phyloP scores from a whole-genome alignment of 2,329 filamentous ascomycete species.

The Neofusicoccum umdonicola region DNA sequence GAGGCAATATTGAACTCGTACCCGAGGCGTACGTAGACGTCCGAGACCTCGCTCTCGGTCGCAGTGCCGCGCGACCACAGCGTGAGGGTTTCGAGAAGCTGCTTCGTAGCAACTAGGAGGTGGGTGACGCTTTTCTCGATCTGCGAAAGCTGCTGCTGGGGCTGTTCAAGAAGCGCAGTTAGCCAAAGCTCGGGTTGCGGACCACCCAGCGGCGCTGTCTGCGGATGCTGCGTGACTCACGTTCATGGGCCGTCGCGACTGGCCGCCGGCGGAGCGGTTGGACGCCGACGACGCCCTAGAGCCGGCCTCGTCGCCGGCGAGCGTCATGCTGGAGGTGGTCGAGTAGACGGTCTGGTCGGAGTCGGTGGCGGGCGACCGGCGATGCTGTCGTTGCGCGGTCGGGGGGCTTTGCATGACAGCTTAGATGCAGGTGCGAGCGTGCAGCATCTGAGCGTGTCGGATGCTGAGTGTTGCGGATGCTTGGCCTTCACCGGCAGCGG shows the following conservation, averaged over 20 bases:
- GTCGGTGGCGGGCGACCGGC: conserved; percentile 22
- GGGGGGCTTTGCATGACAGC: conserved; percentile 19
- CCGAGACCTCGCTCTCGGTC: conserved; percentile 91
- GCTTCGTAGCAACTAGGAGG: conserved; percentile 94
- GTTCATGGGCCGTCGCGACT: conserved; percentile 32
- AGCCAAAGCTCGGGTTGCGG: neutral
- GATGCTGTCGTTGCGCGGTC: conserved; percentile 19
- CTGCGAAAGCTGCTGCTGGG: conserved; percentile 78
- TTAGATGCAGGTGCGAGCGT: conserved; percentile 8
- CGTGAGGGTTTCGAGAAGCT: conserved; percentile 93
- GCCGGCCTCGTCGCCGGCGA: conserved; percentile 54
- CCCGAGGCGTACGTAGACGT: conserved; percentile 94
- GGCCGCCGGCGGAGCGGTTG: conserved; percentile 56
- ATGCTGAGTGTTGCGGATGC: conserved; percentile 10
- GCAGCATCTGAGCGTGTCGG: conserved; percentile 15
- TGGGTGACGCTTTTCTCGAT: conserved; percentile 99
- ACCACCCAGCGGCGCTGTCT: neutral
- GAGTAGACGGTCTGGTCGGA: conserved; percentile 27
- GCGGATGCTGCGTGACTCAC: conserved; percentile 27
- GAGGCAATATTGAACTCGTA: conserved; percentile 99
- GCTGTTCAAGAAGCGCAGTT: conserved; percentile 42
- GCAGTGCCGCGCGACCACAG: conserved; percentile 94
- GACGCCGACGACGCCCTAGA: conserved; percentile 66
- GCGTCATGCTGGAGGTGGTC: conserved; percentile 52
- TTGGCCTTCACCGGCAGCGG: neutral